A percentile compares a stretch with the other conserved stretches of the same genome.
Evolutionary conservation across 768 basidiomycete species (phyloP).

Genomic region (Cystobasidium onofrii): DNA sequence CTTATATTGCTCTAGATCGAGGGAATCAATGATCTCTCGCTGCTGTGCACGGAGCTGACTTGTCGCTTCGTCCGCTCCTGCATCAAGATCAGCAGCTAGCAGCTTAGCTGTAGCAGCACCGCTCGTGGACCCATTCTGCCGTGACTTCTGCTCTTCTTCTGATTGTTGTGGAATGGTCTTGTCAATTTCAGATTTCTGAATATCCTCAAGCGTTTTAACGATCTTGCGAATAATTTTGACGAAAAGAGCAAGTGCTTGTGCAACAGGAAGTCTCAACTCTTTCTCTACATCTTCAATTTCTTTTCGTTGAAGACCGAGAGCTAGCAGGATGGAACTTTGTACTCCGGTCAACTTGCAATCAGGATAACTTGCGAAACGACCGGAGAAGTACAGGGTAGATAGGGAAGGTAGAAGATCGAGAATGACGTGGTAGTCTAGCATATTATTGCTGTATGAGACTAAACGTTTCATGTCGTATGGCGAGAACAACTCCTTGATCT

Average conservation of each 20-base stretch:
- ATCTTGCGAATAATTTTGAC: slow-evolving; percentile 78
- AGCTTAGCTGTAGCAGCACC: slow-evolving; percentile 35
- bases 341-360: slow-evolving; percentile 70
- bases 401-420: slow-evolving; percentile 79
- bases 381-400: slow-evolving; percentile 76
- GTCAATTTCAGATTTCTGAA: slow-evolving; percentile 41
- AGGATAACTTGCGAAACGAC: slow-evolving; percentile 48
- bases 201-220: slow-evolving; percentile 49
- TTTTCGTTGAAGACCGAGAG: slow-evolving; percentile 82
- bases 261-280: slow-evolving; percentile 74
- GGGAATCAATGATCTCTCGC: slow-evolving; percentile 72
- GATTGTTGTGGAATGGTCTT: slow-evolving; percentile 32
- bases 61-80: slow-evolving; percentile 65
- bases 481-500: slow-evolving; percentile 60
- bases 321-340: slow-evolving; percentile 82
- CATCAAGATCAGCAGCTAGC: slow-evolving; percentile 63
- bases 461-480: slow-evolving; percentile 94
- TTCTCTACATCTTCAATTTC: slow-evolving; percentile 82
- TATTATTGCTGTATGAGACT: slow-evolving; percentile 80
- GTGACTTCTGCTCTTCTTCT: background rate
- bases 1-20: slow-evolving; percentile 72
- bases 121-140: background rate
- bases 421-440: slow-evolving; percentile 92
- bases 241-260: slow-evolving; percentile 80
- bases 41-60: slow-evolving; percentile 53